Percentiles rank a stretch among this genome's conserved stretches.
Conservation (phyloP, 2,329 filamentous ascomycete species). For the Alternaria solani region DNA sequence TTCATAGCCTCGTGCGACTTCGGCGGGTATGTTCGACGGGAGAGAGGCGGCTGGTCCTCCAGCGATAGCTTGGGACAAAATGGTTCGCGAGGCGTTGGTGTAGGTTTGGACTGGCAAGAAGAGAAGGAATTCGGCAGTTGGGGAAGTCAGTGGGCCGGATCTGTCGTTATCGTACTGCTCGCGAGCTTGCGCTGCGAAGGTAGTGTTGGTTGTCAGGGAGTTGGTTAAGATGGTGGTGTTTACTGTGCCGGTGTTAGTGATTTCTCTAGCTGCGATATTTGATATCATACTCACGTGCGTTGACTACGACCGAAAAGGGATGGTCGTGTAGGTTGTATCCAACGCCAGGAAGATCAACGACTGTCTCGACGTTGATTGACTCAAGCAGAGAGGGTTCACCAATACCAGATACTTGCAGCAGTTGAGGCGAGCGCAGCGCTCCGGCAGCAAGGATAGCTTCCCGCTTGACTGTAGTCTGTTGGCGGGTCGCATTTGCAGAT, state of each 20-base stretch:
- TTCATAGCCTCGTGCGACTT: constrained; percentile 30
- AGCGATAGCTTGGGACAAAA: constrained; percentile 25
- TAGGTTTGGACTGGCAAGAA: constrained; percentile 32
- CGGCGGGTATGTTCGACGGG: constrained; percentile 19
- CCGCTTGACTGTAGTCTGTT: constrained; percentile 27
- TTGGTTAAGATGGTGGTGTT: constrained; percentile 22
- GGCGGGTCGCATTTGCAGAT: constrained; percentile 18
- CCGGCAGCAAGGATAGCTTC: constrained; percentile 40
- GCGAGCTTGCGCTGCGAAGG: constrained; percentile 30
- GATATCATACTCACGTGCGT: constrained; percentile 7
- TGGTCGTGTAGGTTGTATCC: constrained; percentile 38
- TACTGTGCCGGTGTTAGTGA: constrained; percentile 4
- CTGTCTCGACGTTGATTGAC: constrained; percentile 26
- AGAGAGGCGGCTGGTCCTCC: constrained; percentile 26
- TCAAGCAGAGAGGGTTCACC: constrained; percentile 31
- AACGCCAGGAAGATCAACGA: constrained; percentile 38
- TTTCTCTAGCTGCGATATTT: not conserved
- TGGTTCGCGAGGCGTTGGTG: constrained; percentile 23
- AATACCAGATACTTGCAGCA: constrained; percentile 41
- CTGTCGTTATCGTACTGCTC: constrained; percentile 23
- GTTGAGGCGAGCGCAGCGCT: constrained; percentile 35
- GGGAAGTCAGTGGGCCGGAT: constrained; percentile 24
- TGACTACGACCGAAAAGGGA: constrained; percentile 18
- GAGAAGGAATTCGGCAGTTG: constrained; percentile 33
- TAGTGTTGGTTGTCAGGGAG: constrained; percentile 23